Percentiles rank a stretch among this genome's conserved stretches.
Conservation (phyloP, 2,329 filamentous ascomycete species). For the Fusarium lyarnte region DNA sequence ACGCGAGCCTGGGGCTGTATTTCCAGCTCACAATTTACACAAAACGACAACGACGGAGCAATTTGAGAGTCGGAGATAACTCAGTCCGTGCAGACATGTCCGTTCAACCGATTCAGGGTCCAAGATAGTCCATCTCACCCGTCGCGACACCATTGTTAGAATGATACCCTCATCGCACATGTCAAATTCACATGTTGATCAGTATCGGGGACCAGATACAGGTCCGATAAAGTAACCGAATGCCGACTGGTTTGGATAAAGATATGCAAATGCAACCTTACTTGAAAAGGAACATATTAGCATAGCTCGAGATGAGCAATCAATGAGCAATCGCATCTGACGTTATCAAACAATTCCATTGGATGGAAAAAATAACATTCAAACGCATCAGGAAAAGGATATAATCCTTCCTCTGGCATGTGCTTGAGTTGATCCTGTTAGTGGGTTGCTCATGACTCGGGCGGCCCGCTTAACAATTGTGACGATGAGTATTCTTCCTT, state of each 20-base stretch:
- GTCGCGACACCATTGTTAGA: background rate
- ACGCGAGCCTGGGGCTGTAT: background rate
- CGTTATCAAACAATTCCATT: conserved; percentile 25
- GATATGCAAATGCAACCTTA: background rate
- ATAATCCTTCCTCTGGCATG: conserved; percentile 16
- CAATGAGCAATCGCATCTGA: conserved; percentile 18
- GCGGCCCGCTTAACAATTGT: conserved; percentile 27
- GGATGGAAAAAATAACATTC: conserved; percentile 26
- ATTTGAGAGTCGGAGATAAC: background rate
- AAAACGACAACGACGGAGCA: background rate
- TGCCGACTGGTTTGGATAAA: conserved; percentile 31
- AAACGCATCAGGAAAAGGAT: conserved; percentile 29
- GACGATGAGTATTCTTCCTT: conserved; percentile 22
- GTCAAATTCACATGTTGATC: conserved; percentile 17
- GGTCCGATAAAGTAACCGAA: conserved; percentile 21
- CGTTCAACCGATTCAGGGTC: background rate
- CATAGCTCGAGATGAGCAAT: conserved; percentile 18
- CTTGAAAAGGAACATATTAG: conserved; percentile 10
- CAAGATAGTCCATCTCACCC: background rate
- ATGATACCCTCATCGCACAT: background rate
- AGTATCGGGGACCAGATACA: conserved; percentile 16
- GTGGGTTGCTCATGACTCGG: conserved; percentile 29
- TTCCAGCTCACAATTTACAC: background rate
- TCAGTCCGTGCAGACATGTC: background rate
- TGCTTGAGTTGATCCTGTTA: conserved; percentile 31